Evolutionary conservation across 139 green algal genomes (phyloP), one percentile per base, ranked within the genome.

Genomic region (Chlamydomonas applanata): DNA sequence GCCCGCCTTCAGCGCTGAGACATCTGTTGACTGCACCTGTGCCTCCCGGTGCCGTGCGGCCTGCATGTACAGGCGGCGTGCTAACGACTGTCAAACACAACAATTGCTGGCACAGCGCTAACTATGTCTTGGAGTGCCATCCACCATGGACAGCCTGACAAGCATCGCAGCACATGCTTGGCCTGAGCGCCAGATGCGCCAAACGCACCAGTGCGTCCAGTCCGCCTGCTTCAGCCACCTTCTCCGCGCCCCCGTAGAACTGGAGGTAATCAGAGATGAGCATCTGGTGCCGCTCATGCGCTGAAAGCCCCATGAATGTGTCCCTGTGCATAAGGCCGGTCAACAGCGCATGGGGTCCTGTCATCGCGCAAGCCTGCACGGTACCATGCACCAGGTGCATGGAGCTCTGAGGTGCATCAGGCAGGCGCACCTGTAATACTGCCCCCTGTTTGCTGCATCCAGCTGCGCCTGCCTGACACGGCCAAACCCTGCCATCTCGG

Each of bases 271-370:
- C 76, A 27, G 69, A 60, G 22, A 93, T 76, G 3, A 93, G 71
- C 60, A 73, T 57, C 44, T 86, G 69, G 75, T 94, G 89, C 0
- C 89, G 78, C n/a, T 94, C 69, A 17, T 72, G 82, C 1, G 89
- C 86, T 16, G 59, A 89, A n/a, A 94, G 61, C 32, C 85, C 85
- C 46, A 76, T 19, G 2, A 90, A 79, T 60, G 70, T 53, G 60
- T 85, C 74, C 30, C 74, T 69, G 53, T 29, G 24, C 13, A 2
- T 11, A 32, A 66, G 13, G 27, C 16, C 16, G 5, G 40, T 34
- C 16, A 24, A 9, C 22, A 33, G 59, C n/a, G 59, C 30, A 30
- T 66, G 59, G 29, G 59, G 29, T 34, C 30, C 9, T 66, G 59
- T 49, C 40, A 49, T 49, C 40, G 40, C 11, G 40, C 40, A 49